phyloP scores from a whole-genome alignment of 192 early-diverging fungal species.

The Geranomyces variabilis region DNA sequence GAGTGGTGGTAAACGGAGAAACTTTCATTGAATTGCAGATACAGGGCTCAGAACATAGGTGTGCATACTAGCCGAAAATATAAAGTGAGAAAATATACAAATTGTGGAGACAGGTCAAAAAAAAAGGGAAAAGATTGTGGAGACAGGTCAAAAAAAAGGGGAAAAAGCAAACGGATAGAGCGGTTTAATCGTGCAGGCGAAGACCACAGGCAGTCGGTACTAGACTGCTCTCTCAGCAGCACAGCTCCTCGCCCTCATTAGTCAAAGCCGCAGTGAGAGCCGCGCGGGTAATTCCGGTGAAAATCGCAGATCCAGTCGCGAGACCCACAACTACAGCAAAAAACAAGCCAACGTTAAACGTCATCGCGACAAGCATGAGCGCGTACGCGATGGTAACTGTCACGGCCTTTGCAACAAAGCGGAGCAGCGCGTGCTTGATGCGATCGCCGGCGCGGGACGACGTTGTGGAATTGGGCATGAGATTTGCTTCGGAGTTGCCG shows the following conservation, averaged over 20 bases:
- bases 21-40: no score
- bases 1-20: no score
- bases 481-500: neutral
- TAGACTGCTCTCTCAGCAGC: conserved; percentile 24
- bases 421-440: conserved; percentile 30
- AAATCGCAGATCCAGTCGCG: conserved; percentile 51
- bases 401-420: conserved; percentile 45
- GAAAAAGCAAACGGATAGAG: no score
- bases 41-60: no score
- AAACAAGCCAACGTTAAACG: conserved; percentile 65
- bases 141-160: no score
- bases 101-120: no score
- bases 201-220: no score
- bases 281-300: conserved; percentile 31
- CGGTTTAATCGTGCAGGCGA: no score
- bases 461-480: no score
- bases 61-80: no score
- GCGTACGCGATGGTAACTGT: conserved; percentile 52
- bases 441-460: neutral
- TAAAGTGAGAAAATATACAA: no score
- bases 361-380: conserved; percentile 68
- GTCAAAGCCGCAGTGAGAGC: conserved; percentile 8
- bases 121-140: no score
- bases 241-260: conserved; percentile 19
- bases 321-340: conserved; percentile 60